Evolutionary conservation across 2,329 filamentous ascomycete genomes (phyloP), one percentile per base, ranked within the genome.

Genomic region (Hypomyces perniciosus): DNA sequence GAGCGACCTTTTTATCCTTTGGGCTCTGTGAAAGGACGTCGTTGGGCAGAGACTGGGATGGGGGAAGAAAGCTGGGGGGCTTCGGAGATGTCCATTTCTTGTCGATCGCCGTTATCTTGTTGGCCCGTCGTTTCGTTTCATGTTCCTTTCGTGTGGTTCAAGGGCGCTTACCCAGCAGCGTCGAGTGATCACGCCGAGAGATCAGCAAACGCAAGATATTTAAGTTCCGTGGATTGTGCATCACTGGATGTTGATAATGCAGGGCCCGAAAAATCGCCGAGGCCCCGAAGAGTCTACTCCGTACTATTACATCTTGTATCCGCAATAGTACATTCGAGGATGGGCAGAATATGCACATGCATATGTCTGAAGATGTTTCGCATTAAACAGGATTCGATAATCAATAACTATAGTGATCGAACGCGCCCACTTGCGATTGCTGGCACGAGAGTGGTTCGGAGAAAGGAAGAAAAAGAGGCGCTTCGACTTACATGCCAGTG

Each of bases 81-180:
- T 35, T 28, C 37, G 31, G 46, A 41, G 12, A 4, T 42, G 31
- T 37, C 44, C 35, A 40, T 44, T 4, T 38, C 29, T 48, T n/a
- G 50, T 46, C 50, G 50, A 52, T 52, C 50, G 39, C 41, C 42
- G 9, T 34, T 31, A 10, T 48, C 48, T 13, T 41, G 45, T 52
- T 52, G 50, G 45, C 41, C 40, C 39, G 48, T 12, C 35, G 12
- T 48, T 28, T 38, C 42, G 50, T 52, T 52, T 52, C 50, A 52
- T 48, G 50, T 46, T 34, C 41, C 12, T 31, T 6, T 39, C 26
- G 12, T 33, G 29, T 26, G 41, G 8, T 31, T 35, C 39, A 52
- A 44, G 38, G 50, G 44, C 44, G 50, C 50, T 52, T 51, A 51
- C 43, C 34, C 33, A 41, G 20, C 30, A 42, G 20, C 33, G 37